A percentile compares a stretch with the other conserved stretches of the same genome.
phyloP scores from a whole-genome alignment of 2,329 filamentous ascomycete species.

The Tolypocladium amazonense region DNA sequence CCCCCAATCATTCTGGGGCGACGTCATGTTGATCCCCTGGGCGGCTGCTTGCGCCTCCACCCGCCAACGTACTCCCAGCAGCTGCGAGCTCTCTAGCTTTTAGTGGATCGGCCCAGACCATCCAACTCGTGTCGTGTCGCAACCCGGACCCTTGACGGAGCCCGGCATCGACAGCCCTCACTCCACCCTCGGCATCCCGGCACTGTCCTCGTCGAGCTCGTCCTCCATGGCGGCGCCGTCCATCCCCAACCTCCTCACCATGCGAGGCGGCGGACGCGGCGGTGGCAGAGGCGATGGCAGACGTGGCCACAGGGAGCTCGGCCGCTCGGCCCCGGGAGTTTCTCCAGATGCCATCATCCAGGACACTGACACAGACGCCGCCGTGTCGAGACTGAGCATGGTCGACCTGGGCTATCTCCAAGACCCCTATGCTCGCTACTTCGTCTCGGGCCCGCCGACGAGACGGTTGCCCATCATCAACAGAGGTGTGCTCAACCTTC shows the following conservation, averaged over 20 bases:
- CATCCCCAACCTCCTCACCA: slow-evolving; percentile 68
- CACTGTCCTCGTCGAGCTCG: background rate
- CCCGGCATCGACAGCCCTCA: background rate
- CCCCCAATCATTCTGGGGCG: background rate
- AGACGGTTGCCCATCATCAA: slow-evolving; percentile 87
- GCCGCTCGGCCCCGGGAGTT: slow-evolving; percentile 17
- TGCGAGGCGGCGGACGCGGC: slow-evolving; percentile 25
- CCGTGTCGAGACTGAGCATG: slow-evolving; percentile 78
- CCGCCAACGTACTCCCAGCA: background rate
- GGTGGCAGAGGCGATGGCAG: slow-evolving; percentile 29
- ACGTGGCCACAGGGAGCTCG: slow-evolving; percentile 14
- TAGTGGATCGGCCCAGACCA: background rate
- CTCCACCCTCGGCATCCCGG: background rate
- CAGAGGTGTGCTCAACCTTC: slow-evolving; percentile 49
- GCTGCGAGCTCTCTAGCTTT: background rate
- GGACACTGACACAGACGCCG: slow-evolving; percentile 84
- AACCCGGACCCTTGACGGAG: background rate
- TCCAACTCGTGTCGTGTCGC: background rate
- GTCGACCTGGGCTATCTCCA: slow-evolving; percentile 76
- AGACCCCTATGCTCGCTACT: slow-evolving; percentile 65
- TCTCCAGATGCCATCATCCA: slow-evolving; percentile 68
- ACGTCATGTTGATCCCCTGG: background rate
- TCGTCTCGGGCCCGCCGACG: slow-evolving; percentile 48
- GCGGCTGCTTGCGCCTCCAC: background rate
- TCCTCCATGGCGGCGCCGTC: slow-evolving; percentile 54